Conservation (phyloP, 148 eudicot species). For the Oxyria digyna region DNA sequence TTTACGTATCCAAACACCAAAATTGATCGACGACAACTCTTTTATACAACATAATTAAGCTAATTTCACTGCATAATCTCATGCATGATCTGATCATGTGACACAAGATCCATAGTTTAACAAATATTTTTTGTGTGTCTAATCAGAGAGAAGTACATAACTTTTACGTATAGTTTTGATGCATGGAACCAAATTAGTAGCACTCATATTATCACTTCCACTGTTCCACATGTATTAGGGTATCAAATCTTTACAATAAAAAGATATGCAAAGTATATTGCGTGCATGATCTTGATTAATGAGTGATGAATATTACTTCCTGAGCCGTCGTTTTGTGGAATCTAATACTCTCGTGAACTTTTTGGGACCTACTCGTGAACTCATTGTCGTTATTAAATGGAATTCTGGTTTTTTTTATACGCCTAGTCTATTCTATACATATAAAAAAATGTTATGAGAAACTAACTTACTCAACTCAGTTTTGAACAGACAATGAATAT, state of each 20-base stretch:
- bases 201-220: too few relatives aligned
- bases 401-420: neutral
- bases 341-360: slow-evolving; percentile 1
- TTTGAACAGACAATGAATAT: too few relatives aligned
- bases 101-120: neutral
- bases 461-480: too few relatives aligned
- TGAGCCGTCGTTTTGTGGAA: neutral
- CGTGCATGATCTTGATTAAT: neutral
- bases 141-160: neutral
- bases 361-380: slow-evolving; percentile 4
- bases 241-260: neutral
- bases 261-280: neutral
- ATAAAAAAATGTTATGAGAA: neutral
- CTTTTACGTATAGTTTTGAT: neutral
- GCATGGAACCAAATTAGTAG: neutral
- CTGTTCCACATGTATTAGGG: neutral
- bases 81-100: neutral
- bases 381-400: neutral
- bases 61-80: neutral
- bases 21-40: too few relatives aligned
- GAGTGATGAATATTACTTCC: neutral
- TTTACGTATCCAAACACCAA: too few relatives aligned
- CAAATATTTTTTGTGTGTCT: too few relatives aligned
- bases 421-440: neutral
- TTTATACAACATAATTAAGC: too few relatives aligned